Percentiles rank a stretch among this genome's conserved stretches.
phyloP scores from a whole-genome alignment of 2,329 filamentous ascomycete species.

The Fusarium staphyleae region DNA sequence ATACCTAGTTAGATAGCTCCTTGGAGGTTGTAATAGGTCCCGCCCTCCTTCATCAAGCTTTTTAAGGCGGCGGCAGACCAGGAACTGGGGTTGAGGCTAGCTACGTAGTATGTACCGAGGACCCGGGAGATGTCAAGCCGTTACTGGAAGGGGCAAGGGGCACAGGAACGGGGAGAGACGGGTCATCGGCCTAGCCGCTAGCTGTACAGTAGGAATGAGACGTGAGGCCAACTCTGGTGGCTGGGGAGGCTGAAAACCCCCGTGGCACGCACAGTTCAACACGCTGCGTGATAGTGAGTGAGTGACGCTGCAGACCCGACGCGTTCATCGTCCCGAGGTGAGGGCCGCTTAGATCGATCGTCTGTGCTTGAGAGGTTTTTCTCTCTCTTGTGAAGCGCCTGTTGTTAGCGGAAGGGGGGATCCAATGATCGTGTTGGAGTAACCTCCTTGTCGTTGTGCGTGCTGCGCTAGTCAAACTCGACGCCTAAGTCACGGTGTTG shows the following conservation, averaged over 20 bases:
- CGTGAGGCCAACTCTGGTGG: not conserved
- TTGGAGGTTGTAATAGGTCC: too few relatives aligned
- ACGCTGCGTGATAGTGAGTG: too few relatives aligned
- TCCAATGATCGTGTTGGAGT: constrained; percentile 9
- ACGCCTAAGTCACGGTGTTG: constrained; percentile 4
- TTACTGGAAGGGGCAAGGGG: constrained; percentile 16
- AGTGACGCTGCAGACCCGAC: too few relatives aligned
- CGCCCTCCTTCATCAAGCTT: not conserved
- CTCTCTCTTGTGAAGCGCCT: too few relatives aligned
- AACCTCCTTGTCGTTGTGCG: constrained; percentile 12
- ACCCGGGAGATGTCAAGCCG: constrained; percentile 34
- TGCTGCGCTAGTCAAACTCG: constrained; percentile 3
- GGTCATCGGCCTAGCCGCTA: not conserved
- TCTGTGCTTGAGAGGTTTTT: not conserved
- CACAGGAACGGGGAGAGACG: constrained; percentile 14
- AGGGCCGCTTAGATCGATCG: too few relatives aligned
- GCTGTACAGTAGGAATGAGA: constrained; percentile 4
- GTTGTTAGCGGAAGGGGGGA: not conserved
- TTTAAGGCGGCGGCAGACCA: constrained; percentile 9
- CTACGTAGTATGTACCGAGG: too few relatives aligned
- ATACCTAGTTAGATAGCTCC: too few relatives aligned
- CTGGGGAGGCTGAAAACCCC: too few relatives aligned
- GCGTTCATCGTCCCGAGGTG: too few relatives aligned
- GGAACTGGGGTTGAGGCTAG: constrained; percentile 18
- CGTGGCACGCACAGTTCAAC: too few relatives aligned